phyloP scores from a whole-genome alignment of 2,329 filamentous ascomycete species.

The Canariomyces notabilis region DNA sequence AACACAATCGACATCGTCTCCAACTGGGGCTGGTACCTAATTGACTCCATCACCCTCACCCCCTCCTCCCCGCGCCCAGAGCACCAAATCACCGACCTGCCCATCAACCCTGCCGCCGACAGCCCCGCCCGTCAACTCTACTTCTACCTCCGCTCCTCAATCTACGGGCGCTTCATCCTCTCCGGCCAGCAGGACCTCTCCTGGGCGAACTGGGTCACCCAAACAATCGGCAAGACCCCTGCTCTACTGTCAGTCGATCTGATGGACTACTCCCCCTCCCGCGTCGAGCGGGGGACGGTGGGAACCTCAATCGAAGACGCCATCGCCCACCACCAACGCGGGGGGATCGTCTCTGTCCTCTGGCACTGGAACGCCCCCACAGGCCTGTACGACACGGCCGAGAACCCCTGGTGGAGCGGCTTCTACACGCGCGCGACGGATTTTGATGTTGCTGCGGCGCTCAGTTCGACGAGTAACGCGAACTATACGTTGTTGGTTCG shows the following conservation, averaged over 20 bases:
- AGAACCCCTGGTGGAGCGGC: slow-evolving; percentile 43
- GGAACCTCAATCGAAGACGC: slow-evolving; percentile 42
- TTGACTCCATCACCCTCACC: slow-evolving; percentile 37
- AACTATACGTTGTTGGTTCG: slow-evolving; percentile 44
- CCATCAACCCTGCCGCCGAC: slow-evolving; percentile 36
- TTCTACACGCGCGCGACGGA: slow-evolving; percentile 48
- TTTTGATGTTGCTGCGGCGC: slow-evolving; percentile 41
- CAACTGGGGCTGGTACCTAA: slow-evolving; percentile 47
- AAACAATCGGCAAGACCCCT: slow-evolving; percentile 43
- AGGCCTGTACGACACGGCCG: slow-evolving; percentile 42
- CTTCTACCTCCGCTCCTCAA: slow-evolving; percentile 37
- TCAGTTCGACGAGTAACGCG: slow-evolving; percentile 37
- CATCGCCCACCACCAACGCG: slow-evolving; percentile 38
- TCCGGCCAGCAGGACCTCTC: slow-evolving; percentile 44
- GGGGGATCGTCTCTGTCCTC: slow-evolving; percentile 42
- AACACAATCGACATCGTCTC: slow-evolving; percentile 43
- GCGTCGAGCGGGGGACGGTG: slow-evolving; percentile 37
- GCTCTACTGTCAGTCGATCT: slow-evolving; percentile 43
- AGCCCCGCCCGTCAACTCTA: slow-evolving; percentile 36
- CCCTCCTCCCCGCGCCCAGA: slow-evolving; percentile 17
- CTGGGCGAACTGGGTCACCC: slow-evolving; percentile 38
- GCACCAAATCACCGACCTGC: slow-evolving; percentile 23
- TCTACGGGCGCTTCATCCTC: slow-evolving; percentile 44
- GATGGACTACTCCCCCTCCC: slow-evolving; percentile 45
- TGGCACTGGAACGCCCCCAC: slow-evolving; percentile 47